Evolutionary conservation across 768 basidiomycete species (phyloP).

Genomic region (Cystobasidium ongulense): DNA sequence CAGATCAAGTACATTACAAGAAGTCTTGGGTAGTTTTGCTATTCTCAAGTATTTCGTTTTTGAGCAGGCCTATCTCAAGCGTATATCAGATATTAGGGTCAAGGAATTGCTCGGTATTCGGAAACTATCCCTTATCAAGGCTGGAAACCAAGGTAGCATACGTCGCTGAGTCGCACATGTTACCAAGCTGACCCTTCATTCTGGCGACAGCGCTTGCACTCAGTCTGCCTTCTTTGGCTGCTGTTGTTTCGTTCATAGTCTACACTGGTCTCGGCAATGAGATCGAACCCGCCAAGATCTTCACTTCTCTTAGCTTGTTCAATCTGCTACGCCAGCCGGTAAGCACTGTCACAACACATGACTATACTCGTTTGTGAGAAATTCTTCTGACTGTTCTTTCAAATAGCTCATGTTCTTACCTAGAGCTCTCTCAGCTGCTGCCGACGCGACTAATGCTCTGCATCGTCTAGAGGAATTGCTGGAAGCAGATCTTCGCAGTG

Average conservation of each 20-base stretch:
- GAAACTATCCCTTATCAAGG: slow-evolving; percentile 41
- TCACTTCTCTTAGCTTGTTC: slow-evolving; percentile 77
- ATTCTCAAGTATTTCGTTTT: slow-evolving; percentile 73
- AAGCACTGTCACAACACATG: no score
- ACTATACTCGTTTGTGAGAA: slow-evolving; percentile 55
- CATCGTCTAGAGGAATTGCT: slow-evolving; percentile 69
- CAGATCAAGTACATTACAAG: slow-evolving; percentile 77
- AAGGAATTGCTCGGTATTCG: slow-evolving; percentile 61
- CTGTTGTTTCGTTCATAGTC: slow-evolving; percentile 60
- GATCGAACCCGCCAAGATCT: slow-evolving; percentile 64
- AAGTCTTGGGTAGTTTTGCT: slow-evolving; percentile 78
- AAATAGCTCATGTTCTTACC: slow-evolving; percentile 25
- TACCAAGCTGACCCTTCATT: background rate
- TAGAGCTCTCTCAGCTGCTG: slow-evolving; percentile 39
- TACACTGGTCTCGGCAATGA: slow-evolving; percentile 66
- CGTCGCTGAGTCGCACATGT: background rate
- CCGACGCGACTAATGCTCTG: slow-evolving; percentile 73
- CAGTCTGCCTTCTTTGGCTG: slow-evolving; percentile 62
- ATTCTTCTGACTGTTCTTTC: background rate
- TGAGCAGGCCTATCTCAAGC: slow-evolving; percentile 59
- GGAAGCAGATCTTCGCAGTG: slow-evolving; percentile 66
- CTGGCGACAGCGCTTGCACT: slow-evolving; percentile 35
- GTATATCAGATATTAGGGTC: slow-evolving; percentile 61
- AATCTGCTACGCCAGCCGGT: slow-evolving; percentile 67
- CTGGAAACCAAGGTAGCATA: slow-evolving; percentile 32